phyloP scores from a whole-genome alignment of 768 basidiomycete species.

The Termitomyces sp. region DNA sequence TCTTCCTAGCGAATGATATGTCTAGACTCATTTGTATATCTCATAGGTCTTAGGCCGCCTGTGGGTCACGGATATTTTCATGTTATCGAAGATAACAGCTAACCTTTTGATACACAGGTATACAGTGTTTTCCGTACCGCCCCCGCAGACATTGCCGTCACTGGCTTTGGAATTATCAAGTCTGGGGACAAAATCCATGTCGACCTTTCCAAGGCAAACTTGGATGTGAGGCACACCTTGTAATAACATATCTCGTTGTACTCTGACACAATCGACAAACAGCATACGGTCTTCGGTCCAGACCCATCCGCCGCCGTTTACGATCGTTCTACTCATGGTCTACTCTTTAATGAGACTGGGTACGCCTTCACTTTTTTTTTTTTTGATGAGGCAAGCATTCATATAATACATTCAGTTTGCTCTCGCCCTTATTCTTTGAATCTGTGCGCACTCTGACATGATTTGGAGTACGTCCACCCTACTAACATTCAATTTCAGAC shows the following conservation, averaged over 20 bases:
- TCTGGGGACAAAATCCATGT: slow-evolving; percentile 30
- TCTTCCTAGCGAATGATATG: neutral
- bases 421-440: slow-evolving; percentile 38
- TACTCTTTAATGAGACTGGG: slow-evolving; percentile 3
- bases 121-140: slow-evolving; percentile 40
- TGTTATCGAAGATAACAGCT: neutral
- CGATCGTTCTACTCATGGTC: slow-evolving; percentile 15
- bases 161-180: slow-evolving; percentile 25
- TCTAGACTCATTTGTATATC: neutral
- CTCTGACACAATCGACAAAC: slow-evolving; percentile 3
- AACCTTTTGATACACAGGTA: slow-evolving; percentile 23
- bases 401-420: slow-evolving; percentile 16
- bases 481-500: slow-evolving; percentile 26
- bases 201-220: slow-evolving; percentile 34
- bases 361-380: neutral
- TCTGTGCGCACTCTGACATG: slow-evolving; percentile 20
- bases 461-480: neutral
- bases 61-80: slow-evolving; percentile 15
- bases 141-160: slow-evolving; percentile 17
- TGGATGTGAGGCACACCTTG: slow-evolving; percentile 29
- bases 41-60: slow-evolving; percentile 29
- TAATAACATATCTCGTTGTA: neutral
- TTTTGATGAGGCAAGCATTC: neutral
- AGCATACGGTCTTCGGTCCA: slow-evolving; percentile 23
- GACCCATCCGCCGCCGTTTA: slow-evolving; percentile 18